Evolutionary conservation across 1,139 yeast species (phyloP).

Genomic region (Blastobotrys arbuscula): DNA sequence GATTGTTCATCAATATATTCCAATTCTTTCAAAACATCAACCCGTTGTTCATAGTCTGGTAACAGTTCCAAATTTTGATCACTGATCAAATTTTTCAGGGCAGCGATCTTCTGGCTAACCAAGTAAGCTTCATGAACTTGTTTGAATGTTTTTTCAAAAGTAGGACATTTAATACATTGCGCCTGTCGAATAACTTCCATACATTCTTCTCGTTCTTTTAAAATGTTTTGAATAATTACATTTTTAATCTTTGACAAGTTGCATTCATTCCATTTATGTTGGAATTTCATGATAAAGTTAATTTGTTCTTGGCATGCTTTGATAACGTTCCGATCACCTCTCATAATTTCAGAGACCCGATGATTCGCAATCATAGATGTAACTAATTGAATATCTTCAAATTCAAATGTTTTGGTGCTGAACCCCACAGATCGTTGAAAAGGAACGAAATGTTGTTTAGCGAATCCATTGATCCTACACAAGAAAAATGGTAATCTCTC

Average conservation of each 20-base stretch:
- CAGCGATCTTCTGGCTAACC: conserved; percentile 48
- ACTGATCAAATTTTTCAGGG: conserved; percentile 58
- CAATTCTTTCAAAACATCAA: conserved; percentile 64
- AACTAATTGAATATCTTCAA: conserved; percentile 46
- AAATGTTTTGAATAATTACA: conserved; percentile 17
- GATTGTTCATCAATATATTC: conserved; percentile 72
- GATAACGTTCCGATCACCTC: conserved; percentile 42
- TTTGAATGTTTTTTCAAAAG: conserved; percentile 46
- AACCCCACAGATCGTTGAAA: conserved; percentile 29
- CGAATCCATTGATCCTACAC: conserved; percentile 37
- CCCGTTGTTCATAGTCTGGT: conserved; percentile 90
- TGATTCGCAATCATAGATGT: conserved; percentile 42
- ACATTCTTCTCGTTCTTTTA: conserved; percentile 41
- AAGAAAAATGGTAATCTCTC: conserved; percentile 47
- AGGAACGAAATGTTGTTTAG: conserved; percentile 29
- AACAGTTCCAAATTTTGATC: conserved; percentile 84
- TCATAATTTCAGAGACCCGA: conserved; percentile 41
- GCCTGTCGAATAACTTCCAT: conserved; percentile 36
- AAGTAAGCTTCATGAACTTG: conserved; percentile 45
- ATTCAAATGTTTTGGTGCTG: conserved; percentile 42
- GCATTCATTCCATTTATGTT: conserved; percentile 44
- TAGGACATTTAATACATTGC: conserved; percentile 25
- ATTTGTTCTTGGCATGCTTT: conserved; percentile 42
- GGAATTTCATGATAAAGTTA: conserved; percentile 37
- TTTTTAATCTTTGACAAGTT: conserved; percentile 16